Base-by-base conservation (phyloP, 768 basidiomycete species). In the Lanmaoa rubissima region DNA sequence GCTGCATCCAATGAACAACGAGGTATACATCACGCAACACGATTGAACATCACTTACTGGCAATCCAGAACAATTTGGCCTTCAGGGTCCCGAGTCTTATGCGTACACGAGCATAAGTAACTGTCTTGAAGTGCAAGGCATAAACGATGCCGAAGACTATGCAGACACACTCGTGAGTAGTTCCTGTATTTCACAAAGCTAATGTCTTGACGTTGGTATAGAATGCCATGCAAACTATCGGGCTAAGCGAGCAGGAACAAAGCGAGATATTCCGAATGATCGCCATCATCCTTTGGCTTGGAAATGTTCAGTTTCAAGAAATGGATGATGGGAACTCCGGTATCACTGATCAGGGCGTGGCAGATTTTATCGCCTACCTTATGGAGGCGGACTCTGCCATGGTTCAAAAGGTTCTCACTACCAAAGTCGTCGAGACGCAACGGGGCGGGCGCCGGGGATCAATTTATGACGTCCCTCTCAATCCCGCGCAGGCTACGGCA, bases 61-160 rank as follows among this genome's bases (percentile, higher is more conserved):
- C 19, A 53, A 51, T 62, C 3, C 72, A 96, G 97, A 98, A 77
- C 84, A 86, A 51, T 95, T 94, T 69, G 97, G 97, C 21, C 76
- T 99, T 8, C 94, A 98, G 74, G 95, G 93, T 3, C 97, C 97
- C 1, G 95, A 98, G 59, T 84, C 93, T 0, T 99, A 98, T 71
- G 85, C 88, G 1, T 98, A 97, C 71, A 98, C 92, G 0, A 94
- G 90, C 66, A 75, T 86, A 63, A 96, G 94, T 68, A 92, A 93
- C 57, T 98, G 97, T 69, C 76, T 98, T 24, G 86, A 92, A 45
- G 97, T 99, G 5, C 81, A 84, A 43, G 93, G 89, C 54, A 96
- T 99, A 53, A 84, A 98, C 63, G 97, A 99, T 77, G 76, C 77
- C 26, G 78, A 87, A 49, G 97, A 99, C 65, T 98, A 89, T 72